Conservation (phyloP, 768 basidiomycete species). For the Termitomyces sp. region DNA sequence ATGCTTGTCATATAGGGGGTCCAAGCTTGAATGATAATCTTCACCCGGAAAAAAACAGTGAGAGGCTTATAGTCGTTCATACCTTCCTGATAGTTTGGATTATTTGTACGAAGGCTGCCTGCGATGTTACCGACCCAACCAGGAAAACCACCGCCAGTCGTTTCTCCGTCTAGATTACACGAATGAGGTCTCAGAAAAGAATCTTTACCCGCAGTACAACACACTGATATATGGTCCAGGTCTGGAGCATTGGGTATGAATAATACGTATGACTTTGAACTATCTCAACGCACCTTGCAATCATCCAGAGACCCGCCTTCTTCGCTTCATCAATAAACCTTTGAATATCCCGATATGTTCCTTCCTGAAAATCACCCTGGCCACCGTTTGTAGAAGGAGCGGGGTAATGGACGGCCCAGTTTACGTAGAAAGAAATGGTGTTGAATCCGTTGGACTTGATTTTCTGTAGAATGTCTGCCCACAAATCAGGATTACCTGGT, state of each 20-base stretch:
- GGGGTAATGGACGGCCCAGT: slow-evolving; percentile 54
- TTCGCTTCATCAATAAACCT: slow-evolving; percentile 46
- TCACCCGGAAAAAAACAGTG: not conserved
- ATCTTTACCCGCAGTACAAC: not conserved
- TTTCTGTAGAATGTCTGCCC: slow-evolving; percentile 60
- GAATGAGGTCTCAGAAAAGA: not conserved
- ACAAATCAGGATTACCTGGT: slow-evolving; percentile 44
- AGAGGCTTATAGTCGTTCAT: not conserved
- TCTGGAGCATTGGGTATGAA: slow-evolving; percentile 15
- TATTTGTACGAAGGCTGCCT: slow-evolving; percentile 43
- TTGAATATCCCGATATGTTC: slow-evolving; percentile 48
- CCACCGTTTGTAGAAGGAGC: slow-evolving; percentile 37
- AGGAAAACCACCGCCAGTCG: slow-evolving; percentile 52
- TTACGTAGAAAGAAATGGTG: slow-evolving; percentile 53
- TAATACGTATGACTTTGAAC: not conserved
- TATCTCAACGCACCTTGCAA: slow-evolving; percentile 33
- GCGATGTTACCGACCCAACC: slow-evolving; percentile 55
- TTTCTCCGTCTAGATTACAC: slow-evolving; percentile 35
- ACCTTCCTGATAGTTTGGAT: slow-evolving; percentile 42
- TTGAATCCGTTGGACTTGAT: slow-evolving; percentile 59
- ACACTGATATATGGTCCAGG: slow-evolving; percentile 51
- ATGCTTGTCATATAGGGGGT: slow-evolving; percentile 47
- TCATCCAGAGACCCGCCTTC: slow-evolving; percentile 50
- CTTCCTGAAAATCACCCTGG: slow-evolving; percentile 41
- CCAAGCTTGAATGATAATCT: slow-evolving; percentile 35